phyloP scores from a whole-genome alignment of 257 asterid genomes.

The Solanum megistacrolobum region DNA sequence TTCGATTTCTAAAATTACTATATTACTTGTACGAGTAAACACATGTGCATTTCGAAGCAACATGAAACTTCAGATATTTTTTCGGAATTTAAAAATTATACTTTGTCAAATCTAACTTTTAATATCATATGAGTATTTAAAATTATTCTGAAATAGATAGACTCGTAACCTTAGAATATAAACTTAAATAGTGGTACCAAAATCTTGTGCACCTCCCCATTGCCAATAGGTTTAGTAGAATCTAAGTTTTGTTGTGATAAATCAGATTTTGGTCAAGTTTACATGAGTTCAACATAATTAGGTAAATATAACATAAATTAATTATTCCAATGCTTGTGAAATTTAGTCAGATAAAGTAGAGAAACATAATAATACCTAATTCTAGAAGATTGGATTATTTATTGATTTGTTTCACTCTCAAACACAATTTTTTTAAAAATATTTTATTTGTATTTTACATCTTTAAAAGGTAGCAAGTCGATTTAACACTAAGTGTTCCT shows the following conservation, averaged over 20 bases:
- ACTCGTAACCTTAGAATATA: neutral
- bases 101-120: too few relatives aligned
- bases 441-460: neutral
- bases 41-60: too few relatives aligned
- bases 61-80: too few relatives aligned
- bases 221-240: neutral
- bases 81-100: fast-evolving
- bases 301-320: neutral
- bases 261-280: neutral
- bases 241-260: neutral
- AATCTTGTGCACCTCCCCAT: neutral
- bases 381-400: neutral
- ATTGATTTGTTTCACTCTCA: neutral
- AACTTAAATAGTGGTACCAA: neutral
- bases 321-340: neutral
- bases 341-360: neutral
- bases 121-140: too few relatives aligned
- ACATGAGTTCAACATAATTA: neutral
- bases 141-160: too few relatives aligned
- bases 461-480: neutral
- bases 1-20: too few relatives aligned
- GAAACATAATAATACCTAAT: neutral
- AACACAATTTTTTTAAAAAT: neutral
- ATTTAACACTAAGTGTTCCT: neutral
- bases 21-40: too few relatives aligned